phyloP scores from a whole-genome alignment of 2,329 filamentous ascomycete genomes.

The Alternaria arborescens region DNA sequence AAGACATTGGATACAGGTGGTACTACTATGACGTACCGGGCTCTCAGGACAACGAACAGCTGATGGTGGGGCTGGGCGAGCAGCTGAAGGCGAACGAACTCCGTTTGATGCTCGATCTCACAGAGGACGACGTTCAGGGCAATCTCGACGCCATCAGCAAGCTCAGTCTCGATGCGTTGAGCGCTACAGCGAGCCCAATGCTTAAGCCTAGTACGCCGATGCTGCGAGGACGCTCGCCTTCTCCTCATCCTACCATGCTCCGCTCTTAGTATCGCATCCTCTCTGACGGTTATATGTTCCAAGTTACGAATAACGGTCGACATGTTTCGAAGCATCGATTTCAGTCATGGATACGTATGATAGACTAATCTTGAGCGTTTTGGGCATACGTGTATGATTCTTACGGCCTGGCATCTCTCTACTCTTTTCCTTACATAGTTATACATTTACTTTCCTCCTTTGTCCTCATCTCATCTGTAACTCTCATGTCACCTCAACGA shows the following conservation, averaged over 20 bases:
- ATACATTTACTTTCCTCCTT: background rate
- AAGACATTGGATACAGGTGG: slow-evolving; percentile 46
- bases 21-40: slow-evolving; percentile 43
- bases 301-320: background rate
- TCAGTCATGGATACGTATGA: slow-evolving; percentile 1
- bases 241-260: slow-evolving; percentile 41
- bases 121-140: slow-evolving; percentile 46
- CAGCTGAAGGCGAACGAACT: slow-evolving; percentile 48
- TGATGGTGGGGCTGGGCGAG: slow-evolving; percentile 47
- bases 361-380: background rate
- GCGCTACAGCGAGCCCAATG: slow-evolving; percentile 48
- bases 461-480: background rate
- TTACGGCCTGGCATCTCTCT: background rate
- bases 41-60: slow-evolving; percentile 41
- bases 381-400: background rate
- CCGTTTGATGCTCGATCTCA: slow-evolving; percentile 48
- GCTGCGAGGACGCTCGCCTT: slow-evolving; percentile 45
- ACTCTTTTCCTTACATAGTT: background rate
- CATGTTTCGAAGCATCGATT: background rate
- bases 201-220: slow-evolving; percentile 47
- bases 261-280: slow-evolving; percentile 12
- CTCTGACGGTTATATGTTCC: background rate
- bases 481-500: background rate
- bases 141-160: slow-evolving; percentile 50
- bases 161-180: slow-evolving; percentile 48